Base-by-base conservation (phyloP, 1,284 basidiomycete genomes). In the Apiotrichum mycotoxinovorans region DNA sequence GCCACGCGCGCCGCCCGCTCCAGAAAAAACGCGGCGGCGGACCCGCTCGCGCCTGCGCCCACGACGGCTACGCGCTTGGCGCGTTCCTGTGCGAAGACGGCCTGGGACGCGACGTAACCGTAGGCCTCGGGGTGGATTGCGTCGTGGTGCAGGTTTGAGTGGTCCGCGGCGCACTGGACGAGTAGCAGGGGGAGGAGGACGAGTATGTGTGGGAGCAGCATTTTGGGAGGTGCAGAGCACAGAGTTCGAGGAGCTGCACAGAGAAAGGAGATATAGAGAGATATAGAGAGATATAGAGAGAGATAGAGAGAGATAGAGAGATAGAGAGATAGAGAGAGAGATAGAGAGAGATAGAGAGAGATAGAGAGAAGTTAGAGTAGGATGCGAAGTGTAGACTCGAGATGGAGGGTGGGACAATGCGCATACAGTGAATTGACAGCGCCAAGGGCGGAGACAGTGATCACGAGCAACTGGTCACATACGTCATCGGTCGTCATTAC, bases 21-120 rank as follows among this genome's bases (percentile, higher is more conserved):
- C 50, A 95, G 83, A 85, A 91, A 93, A 74, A 90, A 93, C 1
- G 92, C 89, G 11, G 91, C 88, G 14, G 88, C 86, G 12, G 84
- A 85, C 3, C 92, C 93, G 10, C 83, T 88, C 10, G 92, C 89
- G 22, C 92, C 92, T 0, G 91, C 90, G 37, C 92, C 92, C 43
- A 95, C 83, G 67, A 95, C 85, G 9, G 91, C 91, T 60, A 95
- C 66, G 44, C 76, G 59, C 50, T 70, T 71, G 17, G 64, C 59
- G 25, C n/a, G n/a, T 17, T 27, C 46, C 17, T 46, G 46, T 10
- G 20, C n/a, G 22, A 48, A 48, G 1, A 48, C 33, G n/a, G 18
- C 14, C 46, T 48, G 46, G 3, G 26, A 10, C 2, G 46, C 33
- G n/a, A 33, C 33, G 46, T 35, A 35, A 1, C 46, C 46, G 46